phyloP scores from a whole-genome alignment of 2,329 filamentous ascomycete genomes.

The Fusarium nanum region DNA sequence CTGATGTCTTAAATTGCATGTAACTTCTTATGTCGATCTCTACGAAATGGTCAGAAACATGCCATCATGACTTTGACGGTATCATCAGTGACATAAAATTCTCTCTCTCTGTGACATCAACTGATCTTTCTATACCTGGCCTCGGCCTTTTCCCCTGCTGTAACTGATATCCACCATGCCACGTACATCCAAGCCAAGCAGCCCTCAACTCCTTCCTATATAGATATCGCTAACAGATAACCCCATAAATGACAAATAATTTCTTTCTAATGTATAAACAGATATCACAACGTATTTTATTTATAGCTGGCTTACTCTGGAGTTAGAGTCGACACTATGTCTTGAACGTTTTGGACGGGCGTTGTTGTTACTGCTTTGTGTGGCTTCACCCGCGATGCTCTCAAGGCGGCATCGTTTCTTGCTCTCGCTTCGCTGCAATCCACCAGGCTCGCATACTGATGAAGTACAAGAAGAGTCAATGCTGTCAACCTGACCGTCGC shows the following conservation, averaged over 20 bases:
- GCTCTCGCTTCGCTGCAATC: slow-evolving; percentile 11
- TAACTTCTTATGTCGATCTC: neutral
- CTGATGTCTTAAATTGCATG: slow-evolving; percentile 1
- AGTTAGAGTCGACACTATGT: neutral
- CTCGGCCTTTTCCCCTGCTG: neutral
- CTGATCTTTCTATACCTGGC: neutral
- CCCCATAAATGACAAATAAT: neutral
- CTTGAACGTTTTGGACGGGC: slow-evolving; percentile 20
- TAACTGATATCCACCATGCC: slow-evolving; percentile 19
- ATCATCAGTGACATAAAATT: neutral
- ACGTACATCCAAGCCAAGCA: slow-evolving; percentile 25
- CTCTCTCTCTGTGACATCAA: neutral
- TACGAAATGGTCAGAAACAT: neutral
- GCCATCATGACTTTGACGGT: neutral
- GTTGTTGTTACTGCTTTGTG: neutral
- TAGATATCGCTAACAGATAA: neutral
- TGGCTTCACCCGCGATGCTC: slow-evolving; percentile 10
- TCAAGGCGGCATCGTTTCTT: slow-evolving; percentile 27
- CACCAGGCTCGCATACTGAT: neutral
- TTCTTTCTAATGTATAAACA: neutral
- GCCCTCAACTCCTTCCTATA: neutral
- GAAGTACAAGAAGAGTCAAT: neutral
- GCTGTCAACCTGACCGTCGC: slow-evolving; percentile 1
- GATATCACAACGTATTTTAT: neutral
- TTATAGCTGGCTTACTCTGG: neutral